A percentile compares a stretch with the other conserved stretches of the same genome.
These are phyloP conservation scores for Thymus mandschuricus DNA, from an alignment of 257 asterid genomes.

Conservation along the genomic window DNA sequence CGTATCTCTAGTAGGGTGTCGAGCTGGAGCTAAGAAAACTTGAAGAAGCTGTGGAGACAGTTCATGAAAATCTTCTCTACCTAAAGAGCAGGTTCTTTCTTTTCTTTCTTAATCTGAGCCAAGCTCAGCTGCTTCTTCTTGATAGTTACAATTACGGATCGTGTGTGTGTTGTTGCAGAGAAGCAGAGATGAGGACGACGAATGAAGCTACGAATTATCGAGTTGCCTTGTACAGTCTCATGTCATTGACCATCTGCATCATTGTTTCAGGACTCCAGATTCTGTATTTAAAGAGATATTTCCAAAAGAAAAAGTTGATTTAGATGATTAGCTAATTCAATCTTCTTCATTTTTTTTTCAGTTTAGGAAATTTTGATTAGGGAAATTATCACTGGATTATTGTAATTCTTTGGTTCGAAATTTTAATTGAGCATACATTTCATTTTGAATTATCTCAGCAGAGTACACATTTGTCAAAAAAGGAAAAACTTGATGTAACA, in stretches of 20 bases:
- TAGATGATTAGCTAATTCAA: conserved; percentile 38
- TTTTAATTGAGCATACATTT: not conserved
- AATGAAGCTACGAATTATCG: conserved; percentile 68
- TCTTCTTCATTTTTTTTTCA: conserved; percentile 3
- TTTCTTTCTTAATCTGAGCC: not conserved
- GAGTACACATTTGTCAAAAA: not conserved
- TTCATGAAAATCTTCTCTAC: conserved; percentile 77
- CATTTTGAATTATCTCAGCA: not conserved
- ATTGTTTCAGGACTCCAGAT: conserved; percentile 58
- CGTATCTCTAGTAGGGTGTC: conserved; percentile 62
- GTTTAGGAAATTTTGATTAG: conserved; percentile 19
- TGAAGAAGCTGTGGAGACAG: conserved; percentile 88
- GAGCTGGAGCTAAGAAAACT: conserved; percentile 92
- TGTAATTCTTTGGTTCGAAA: not conserved
- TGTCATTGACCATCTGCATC: conserved; percentile 76
- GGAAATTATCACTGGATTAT: conserved; percentile 6
- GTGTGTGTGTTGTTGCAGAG: conserved; percentile 47
- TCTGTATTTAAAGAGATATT: conserved; percentile 63
- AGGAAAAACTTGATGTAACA: not conserved
- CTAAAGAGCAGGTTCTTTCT: conserved; percentile 66
- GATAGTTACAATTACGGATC: conserved; percentile 11
- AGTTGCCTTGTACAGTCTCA: conserved; percentile 81
- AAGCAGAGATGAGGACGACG: conserved; percentile 73
- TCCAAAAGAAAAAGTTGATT: conserved; percentile 88
- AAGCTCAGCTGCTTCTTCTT: not conserved